These are phyloP conservation scores for Boletus patriciae DNA, from an alignment of 768 basidiomycete species.

Conservation along the genomic window DNA sequence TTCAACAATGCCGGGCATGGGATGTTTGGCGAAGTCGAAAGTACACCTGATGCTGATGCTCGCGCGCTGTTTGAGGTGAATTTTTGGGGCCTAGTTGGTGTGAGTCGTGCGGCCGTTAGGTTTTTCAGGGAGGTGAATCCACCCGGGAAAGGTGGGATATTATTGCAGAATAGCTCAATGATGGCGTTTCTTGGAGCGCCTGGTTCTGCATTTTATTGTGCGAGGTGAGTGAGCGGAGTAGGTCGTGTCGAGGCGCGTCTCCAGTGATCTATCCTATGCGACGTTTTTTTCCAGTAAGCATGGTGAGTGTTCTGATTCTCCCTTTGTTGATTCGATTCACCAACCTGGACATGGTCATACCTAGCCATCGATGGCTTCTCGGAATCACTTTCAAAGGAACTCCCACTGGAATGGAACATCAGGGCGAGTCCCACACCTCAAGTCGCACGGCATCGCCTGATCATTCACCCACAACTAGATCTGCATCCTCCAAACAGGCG, in stretches of 20 bases:
- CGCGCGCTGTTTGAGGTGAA: slow-evolving; percentile 37
- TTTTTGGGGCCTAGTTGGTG: slow-evolving; percentile 17
- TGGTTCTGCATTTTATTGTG: slow-evolving; percentile 10
- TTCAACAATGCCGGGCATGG: slow-evolving; percentile 42
- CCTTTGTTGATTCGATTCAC: background rate
- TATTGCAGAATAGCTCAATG: slow-evolving; percentile 16
- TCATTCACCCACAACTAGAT: background rate
- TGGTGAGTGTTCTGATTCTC: background rate
- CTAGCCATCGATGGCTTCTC: slow-evolving; percentile 12
- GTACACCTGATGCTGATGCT: slow-evolving; percentile 30
- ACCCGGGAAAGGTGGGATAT: slow-evolving; percentile 8
- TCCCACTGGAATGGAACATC: slow-evolving; percentile 20
- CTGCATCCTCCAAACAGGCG: slow-evolving; percentile 19
- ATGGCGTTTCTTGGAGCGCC: slow-evolving; percentile 1
- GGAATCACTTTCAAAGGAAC: slow-evolving; percentile 12
- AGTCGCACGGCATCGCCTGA: too few relatives aligned
- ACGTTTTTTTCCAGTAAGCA: slow-evolving; percentile 7
- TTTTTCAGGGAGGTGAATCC: slow-evolving; percentile 38
- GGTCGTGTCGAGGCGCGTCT: background rate
- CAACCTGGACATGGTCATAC: background rate
- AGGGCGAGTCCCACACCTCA: background rate
- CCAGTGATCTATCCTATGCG: background rate
- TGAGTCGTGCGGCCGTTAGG: slow-evolving; percentile 26
- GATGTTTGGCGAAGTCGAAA: slow-evolving; percentile 36
- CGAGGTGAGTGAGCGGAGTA: slow-evolving; percentile 1